Evolutionary conservation across 805 yeast species (phyloP).

Genomic region (Suhomyces faveliae): DNA sequence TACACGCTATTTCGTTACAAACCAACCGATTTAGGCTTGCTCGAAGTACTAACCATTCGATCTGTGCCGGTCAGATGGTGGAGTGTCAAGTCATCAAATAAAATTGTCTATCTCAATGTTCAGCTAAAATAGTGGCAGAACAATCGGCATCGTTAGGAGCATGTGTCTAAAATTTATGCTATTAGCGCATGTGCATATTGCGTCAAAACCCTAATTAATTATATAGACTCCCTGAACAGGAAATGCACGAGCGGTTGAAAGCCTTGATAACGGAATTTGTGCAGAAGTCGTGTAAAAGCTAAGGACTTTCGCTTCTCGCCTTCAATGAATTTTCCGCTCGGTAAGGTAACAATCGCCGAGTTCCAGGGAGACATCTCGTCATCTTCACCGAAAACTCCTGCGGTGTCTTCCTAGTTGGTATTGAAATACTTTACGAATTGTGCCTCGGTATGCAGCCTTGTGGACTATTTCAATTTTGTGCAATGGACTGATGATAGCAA

Average conservation of each 20-base stretch:
- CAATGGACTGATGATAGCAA: too few relatives aligned
- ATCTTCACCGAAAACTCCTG: background rate
- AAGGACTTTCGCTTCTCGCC: background rate
- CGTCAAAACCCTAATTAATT: conserved; percentile 2
- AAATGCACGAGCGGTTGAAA: background rate
- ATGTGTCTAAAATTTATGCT: background rate
- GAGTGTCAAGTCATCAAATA: background rate
- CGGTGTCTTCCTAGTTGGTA: background rate
- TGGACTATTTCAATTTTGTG: too few relatives aligned
- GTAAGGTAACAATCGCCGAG: background rate
- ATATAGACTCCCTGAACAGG: background rate
- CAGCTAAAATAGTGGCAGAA: background rate
- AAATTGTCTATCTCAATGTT: background rate
- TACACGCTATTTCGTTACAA: too few relatives aligned
- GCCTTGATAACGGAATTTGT: background rate
- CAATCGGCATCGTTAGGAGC: conserved; percentile 3
- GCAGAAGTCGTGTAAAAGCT: background rate
- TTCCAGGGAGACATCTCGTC: background rate
- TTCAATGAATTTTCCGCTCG: background rate
- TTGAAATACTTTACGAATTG: background rate
- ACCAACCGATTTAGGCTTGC: too few relatives aligned
- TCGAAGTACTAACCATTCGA: too few relatives aligned
- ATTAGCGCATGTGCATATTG: conserved; percentile 2
- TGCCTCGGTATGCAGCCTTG: too few relatives aligned
- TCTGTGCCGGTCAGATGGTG: background rate